These are phyloP conservation scores for Ceriops decandra DNA, from an alignment of 345 rosid species.

Conservation along the genomic window DNA sequence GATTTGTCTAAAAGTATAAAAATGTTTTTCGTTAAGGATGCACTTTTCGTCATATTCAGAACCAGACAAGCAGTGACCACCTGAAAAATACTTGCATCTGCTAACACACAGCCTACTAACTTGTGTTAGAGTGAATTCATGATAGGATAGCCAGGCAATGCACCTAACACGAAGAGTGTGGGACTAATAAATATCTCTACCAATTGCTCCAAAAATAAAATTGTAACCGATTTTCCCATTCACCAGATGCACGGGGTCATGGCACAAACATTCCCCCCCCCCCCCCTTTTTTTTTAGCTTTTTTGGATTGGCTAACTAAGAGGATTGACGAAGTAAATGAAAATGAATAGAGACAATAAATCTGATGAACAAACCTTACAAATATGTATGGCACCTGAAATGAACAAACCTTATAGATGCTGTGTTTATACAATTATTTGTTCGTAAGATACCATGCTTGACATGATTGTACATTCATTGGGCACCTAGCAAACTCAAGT, in stretches of 20 bases:
- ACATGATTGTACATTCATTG: not conserved
- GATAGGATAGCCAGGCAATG: not conserved
- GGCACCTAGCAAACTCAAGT: not conserved
- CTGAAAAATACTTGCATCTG: not conserved
- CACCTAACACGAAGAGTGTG: slow-evolving; percentile 20
- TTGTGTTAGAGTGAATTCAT: not conserved
- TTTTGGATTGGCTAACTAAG: no score
- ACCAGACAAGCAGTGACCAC: not conserved
- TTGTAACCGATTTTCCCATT: not conserved
- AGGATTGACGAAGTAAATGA: no score
- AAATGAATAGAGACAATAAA: no score
- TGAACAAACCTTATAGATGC: no score
- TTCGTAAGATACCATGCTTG: not conserved
- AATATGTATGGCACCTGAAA: no score
- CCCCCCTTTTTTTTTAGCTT: no score
- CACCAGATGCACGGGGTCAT: no score
- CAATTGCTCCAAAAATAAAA: not conserved
- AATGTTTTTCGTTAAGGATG: not conserved
- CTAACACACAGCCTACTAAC: not conserved
- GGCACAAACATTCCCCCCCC: no score
- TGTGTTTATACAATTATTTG: no score
- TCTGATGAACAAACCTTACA: no score
- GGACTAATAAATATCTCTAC: not conserved
- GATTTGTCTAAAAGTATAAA: not conserved
- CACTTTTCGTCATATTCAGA: not conserved